phyloP scores from a whole-genome alignment of 441 rosid species.

The Aquilaria agallochum region DNA sequence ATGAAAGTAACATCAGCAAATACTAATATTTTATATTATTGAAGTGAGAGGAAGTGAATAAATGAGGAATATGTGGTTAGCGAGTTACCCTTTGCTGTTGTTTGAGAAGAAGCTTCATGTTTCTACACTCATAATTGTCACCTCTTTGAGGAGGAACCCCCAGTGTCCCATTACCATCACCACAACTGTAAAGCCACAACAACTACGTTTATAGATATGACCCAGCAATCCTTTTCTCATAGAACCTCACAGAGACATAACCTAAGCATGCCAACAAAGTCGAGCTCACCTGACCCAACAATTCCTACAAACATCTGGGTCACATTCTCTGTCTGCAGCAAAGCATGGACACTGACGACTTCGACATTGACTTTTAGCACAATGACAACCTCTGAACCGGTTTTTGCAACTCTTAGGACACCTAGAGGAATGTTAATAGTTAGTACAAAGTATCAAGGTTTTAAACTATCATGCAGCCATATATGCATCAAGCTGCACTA shows the following conservation, averaged over 20 bases:
- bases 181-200: slow-evolving; percentile 64
- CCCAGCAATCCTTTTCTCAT: not conserved
- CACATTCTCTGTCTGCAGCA: slow-evolving; percentile 99
- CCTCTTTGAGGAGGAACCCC: slow-evolving; percentile 95
- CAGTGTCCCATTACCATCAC: slow-evolving; percentile 93
- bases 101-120: slow-evolving; percentile 97
- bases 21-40: not conserved
- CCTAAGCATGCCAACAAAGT: slow-evolving; percentile 14
- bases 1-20: no score
- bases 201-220: no score
- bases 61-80: slow-evolving; percentile 1
- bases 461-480: not conserved
- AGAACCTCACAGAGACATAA: not conserved
- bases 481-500: no score
- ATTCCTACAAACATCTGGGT: slow-evolving; percentile 98
- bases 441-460: slow-evolving; percentile 16
- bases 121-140: slow-evolving; percentile 97
- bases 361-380: slow-evolving; percentile 99
- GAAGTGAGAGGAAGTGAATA: slow-evolving; percentile 6
- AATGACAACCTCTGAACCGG: slow-evolving; percentile 98
- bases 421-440: slow-evolving; percentile 33
- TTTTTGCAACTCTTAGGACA: slow-evolving; percentile 98
- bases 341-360: slow-evolving; percentile 99
- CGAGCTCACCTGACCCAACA: slow-evolving; percentile 95
- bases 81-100: slow-evolving; percentile 87